These are phyloP conservation scores for Saccharum spontaneum DNA, from an alignment of 176 grass and related monocot genomes.

Conservation along the genomic window DNA sequence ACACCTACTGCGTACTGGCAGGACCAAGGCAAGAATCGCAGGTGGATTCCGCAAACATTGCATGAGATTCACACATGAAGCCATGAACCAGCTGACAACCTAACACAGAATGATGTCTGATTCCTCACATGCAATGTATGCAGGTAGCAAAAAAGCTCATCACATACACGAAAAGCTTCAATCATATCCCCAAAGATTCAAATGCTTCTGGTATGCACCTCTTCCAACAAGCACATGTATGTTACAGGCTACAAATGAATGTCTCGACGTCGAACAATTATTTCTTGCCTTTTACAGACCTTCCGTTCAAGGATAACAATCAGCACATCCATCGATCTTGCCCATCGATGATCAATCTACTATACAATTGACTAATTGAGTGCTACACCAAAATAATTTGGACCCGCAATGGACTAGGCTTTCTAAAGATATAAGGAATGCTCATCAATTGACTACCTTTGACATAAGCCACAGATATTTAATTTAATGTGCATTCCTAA, in stretches of 20 bases:
- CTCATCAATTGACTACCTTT: neutral
- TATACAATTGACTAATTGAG: conserved; percentile 45
- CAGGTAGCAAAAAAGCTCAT: neutral
- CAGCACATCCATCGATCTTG: neutral
- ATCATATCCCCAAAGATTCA: neutral
- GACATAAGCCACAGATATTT: neutral
- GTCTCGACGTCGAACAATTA: neutral
- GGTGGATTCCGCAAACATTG: neutral
- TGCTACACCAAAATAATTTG: conserved; percentile 24
- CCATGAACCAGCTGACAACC: neutral
- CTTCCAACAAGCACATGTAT: neutral
- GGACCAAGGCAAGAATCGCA: neutral
- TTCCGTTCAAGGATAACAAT: conserved; percentile 13
- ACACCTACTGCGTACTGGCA: neutral
- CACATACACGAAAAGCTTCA: neutral
- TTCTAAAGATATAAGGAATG: conserved; percentile 27
- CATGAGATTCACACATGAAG: neutral
- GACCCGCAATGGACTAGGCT: neutral
- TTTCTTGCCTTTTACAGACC: neutral
- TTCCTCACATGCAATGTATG: neutral
- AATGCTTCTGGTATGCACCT: neutral
- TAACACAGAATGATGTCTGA: neutral
- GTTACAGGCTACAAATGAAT: neutral
- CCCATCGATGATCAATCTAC: conserved; percentile 13
- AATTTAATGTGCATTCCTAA: neutral